Conservation (phyloP, 139 green algal genomes). For the Chlorella sp. region DNA sequence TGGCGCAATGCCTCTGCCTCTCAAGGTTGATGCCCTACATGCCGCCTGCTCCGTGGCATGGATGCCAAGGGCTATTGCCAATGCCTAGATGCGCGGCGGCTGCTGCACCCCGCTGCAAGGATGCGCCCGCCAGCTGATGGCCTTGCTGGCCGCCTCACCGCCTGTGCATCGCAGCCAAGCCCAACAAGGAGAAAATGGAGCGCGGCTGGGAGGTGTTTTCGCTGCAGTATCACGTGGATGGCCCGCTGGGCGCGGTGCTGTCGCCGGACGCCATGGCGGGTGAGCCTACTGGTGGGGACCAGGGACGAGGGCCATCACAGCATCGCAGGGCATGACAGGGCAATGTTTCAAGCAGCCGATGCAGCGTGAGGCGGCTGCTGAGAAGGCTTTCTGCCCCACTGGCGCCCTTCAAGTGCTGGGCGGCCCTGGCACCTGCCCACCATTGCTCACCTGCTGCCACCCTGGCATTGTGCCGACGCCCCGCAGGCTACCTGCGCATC, state of each 20-base stretch:
- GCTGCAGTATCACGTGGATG: constrained; percentile 77
- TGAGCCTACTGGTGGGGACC: background rate
- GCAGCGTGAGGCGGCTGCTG: too few relatives aligned
- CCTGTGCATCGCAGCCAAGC: too few relatives aligned
- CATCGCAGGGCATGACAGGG: background rate
- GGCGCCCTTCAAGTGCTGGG: background rate
- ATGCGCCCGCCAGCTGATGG: too few relatives aligned
- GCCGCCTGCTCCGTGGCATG: too few relatives aligned
- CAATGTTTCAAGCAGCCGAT: background rate
- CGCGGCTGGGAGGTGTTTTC: constrained; percentile 93
- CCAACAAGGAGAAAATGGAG: background rate
- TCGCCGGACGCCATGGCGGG: constrained; percentile 35
- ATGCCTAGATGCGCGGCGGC: too few relatives aligned
- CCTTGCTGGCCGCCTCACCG: too few relatives aligned
- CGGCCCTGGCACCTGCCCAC: background rate
- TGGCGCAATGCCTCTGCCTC: too few relatives aligned
- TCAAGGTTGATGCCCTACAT: too few relatives aligned
- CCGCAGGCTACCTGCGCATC: constrained; percentile 78
- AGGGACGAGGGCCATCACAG: background rate
- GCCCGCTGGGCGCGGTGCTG: constrained; percentile 66
- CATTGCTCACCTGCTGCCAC: background rate
- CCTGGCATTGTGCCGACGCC: background rate
- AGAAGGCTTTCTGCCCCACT: too few relatives aligned
- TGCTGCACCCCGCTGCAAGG: too few relatives aligned
- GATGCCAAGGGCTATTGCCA: too few relatives aligned